Conservation (phyloP, 768 basidiomycete genomes). For the Lactarius akahatsu region DNA sequence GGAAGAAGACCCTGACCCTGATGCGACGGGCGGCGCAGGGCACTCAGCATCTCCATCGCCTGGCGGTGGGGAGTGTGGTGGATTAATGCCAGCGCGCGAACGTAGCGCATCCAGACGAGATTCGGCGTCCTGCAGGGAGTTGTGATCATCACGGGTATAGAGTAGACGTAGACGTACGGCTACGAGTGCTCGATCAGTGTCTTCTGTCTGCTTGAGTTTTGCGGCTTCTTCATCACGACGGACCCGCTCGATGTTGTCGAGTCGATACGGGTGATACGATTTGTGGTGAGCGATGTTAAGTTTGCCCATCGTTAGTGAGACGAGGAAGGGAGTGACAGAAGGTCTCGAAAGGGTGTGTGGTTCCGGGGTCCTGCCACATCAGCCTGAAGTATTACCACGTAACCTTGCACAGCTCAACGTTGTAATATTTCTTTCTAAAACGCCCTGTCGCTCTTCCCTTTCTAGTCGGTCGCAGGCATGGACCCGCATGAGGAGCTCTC, state of each 20-base stretch:
- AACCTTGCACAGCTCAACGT: not conserved
- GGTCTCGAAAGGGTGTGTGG: not conserved
- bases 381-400: not conserved
- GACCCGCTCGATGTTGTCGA: constrained; percentile 82
- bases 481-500: constrained; percentile 18
- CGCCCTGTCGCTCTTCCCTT: constrained; percentile 49
- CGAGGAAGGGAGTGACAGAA: constrained; percentile 4
- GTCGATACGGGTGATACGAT: constrained; percentile 82
- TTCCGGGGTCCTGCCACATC: constrained; percentile 22
- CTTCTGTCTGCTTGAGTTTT: constrained; percentile 57
- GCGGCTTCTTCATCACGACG: constrained; percentile 83
- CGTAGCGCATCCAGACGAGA: constrained; percentile 68
- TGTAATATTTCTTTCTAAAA: not conserved
- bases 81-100: constrained; percentile 51
- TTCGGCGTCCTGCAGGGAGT: constrained; percentile 64
- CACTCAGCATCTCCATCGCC: constrained; percentile 11
- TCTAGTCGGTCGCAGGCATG: constrained; percentile 61
- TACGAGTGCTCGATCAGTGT: constrained; percentile 69
- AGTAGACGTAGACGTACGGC: constrained; percentile 49
- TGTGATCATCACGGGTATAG: constrained; percentile 10
- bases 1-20: constrained; percentile 31
- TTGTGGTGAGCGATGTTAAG: constrained; percentile 91
- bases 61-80: constrained; percentile 3
- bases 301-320: constrained; percentile 63
- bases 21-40: constrained; percentile 29